Base-by-base conservation (phyloP, 257 asterid species). In the Leptodermis oblonga region DNA sequence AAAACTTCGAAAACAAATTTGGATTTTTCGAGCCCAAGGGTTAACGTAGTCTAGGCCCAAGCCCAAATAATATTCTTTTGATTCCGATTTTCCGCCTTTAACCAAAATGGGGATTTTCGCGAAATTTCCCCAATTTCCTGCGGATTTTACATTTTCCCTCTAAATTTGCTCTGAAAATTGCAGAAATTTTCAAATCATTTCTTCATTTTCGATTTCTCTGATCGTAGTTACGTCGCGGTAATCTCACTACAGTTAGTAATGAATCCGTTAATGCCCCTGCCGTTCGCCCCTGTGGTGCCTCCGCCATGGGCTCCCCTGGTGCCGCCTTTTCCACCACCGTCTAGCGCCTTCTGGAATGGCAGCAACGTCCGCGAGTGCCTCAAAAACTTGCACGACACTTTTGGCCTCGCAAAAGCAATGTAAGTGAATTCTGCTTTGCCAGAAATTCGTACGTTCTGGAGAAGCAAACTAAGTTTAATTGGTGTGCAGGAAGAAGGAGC, bases 241-340 rank as follows among this genome's bases (percentile, higher is more conserved):
- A 23, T 20, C 56, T 51, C 6, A 34, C 6, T 34, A 1, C 65
- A 5, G 45, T 36, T 65, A 41, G 14, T 13, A 74, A 90, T 85
- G 89, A 85, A 80, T 77, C 88, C 81, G 56, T 59, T 65, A 73
- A 83, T 76, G 30, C 77, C 70, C 59, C 67, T 74, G 23, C 89
- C 82, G 5, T 85, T 70, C 63, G 54, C 77, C 20, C 62, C 73
- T 53, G 65, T 77, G 70, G 55, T 62, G 31, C 81, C 86, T 28
- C 77, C 80, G 1, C 74, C 77, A 31, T 63, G 72, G 69, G 79
- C 82, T 23, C 94, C 90, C 6, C 71, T 70, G 31, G 62, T 74
- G 68, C 93, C 88, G 65, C 82, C 87, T 4, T 58, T 85, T 22
- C 90, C 96, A 23, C 92, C 88, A 36, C 85, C 92, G 10, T 81